phyloP scores from a whole-genome alignment of 345 rosid species.

The Aquilaria sinensis region DNA sequence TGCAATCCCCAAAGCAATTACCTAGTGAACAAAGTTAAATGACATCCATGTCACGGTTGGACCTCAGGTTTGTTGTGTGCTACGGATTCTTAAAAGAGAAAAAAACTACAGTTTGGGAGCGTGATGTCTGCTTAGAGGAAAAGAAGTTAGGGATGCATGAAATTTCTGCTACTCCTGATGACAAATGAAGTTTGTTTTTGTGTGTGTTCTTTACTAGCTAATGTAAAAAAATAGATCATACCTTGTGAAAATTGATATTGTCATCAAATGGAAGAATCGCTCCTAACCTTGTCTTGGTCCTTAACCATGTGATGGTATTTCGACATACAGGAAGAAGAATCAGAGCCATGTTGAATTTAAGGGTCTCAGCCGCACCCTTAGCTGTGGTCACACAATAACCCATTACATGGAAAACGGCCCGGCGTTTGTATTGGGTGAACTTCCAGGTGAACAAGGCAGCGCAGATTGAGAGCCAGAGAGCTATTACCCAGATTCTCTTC shows the following conservation, averaged over 20 bases:
- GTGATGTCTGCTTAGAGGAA: too few species aligned
- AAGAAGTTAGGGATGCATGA: too few species aligned
- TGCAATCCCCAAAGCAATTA: slow-evolving; percentile 58
- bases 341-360: slow-evolving; percentile 83
- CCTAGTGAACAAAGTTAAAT: slow-evolving; percentile 17
- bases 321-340: slow-evolving; percentile 77
- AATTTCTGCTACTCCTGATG: too few species aligned
- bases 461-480: slow-evolving; percentile 53
- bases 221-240: slow-evolving; percentile 4
- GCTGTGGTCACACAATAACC: slow-evolving; percentile 77
- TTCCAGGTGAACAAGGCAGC: slow-evolving; percentile 72
- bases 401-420: slow-evolving; percentile 58
- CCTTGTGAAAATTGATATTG: slow-evolving; percentile 84
- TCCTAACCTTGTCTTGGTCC: slow-evolving; percentile 58
- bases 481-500: slow-evolving; percentile 77
- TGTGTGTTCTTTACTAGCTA: too few species aligned
- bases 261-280: slow-evolving; percentile 62
- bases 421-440: slow-evolving; percentile 57
- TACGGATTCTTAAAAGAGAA: too few species aligned
- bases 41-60: too few species aligned
- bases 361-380: slow-evolving; percentile 75
- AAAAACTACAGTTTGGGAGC: too few species aligned
- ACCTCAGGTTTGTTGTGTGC: too few species aligned
- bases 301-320: slow-evolving; percentile 73
- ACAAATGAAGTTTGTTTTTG: too few species aligned